Percentiles rank a stretch among this genome's conserved stretches.
Conservation (phyloP, 1,284 basidiomycete species). For the Uromyces viciae-fabae region DNA sequence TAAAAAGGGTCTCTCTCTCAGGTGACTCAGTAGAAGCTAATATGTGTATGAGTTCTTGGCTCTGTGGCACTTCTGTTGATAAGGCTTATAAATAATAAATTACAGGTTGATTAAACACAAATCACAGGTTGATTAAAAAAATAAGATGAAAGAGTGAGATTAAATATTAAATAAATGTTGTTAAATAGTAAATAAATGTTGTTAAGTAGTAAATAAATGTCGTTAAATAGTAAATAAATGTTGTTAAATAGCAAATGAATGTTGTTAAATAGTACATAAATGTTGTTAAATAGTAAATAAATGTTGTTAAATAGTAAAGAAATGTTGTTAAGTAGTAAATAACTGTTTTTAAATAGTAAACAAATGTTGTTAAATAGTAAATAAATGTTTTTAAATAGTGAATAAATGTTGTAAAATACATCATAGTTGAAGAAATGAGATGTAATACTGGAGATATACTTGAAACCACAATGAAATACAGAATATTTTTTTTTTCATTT, state of each 20-base stretch:
- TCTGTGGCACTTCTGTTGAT: background rate
- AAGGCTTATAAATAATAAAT: background rate
- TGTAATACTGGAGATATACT: background rate
- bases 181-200: too few species aligned
- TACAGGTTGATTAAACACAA: too few species aligned
- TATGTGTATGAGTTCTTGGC: conserved; percentile 2
- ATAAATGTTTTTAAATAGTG: background rate
- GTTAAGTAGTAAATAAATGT: too few species aligned
- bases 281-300: too few species aligned
- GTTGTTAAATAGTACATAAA: too few species aligned
- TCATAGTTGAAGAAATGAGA: background rate
- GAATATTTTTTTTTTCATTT: background rate
- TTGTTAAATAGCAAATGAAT: too few species aligned
- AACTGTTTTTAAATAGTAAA: background rate
- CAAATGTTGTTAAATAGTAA: background rate
- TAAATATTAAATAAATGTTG: background rate
- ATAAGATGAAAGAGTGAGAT: too few species aligned
- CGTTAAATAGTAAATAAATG: too few species aligned
- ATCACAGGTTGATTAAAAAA: too few species aligned
- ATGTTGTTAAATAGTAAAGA: too few species aligned
- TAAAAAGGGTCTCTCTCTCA: background rate
- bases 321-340: too few species aligned
- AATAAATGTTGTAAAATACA: background rate
- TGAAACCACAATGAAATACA: background rate
- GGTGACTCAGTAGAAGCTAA: background rate